These are phyloP conservation scores for Mycena crocata DNA, from an alignment of 768 basidiomycete species.

Conservation along the genomic window DNA sequence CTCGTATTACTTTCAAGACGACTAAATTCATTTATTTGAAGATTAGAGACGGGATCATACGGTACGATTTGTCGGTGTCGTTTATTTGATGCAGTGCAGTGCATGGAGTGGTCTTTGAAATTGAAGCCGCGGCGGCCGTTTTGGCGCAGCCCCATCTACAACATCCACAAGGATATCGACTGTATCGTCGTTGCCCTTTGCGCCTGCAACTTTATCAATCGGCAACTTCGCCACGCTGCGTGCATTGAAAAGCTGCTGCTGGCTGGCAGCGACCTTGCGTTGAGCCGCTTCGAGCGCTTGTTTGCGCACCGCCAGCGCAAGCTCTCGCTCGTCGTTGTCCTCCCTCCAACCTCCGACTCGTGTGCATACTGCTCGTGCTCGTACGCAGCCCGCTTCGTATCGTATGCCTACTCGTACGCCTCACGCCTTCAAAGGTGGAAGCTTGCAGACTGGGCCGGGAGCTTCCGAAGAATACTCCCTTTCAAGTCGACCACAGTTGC, in stretches of 20 bases:
- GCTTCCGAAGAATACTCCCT: too few species aligned
- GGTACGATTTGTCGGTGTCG: background rate
- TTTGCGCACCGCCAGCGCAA: background rate
- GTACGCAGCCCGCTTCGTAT: slow-evolving; percentile 2
- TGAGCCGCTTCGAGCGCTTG: background rate
- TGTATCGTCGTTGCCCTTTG: background rate
- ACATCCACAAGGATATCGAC: background rate
- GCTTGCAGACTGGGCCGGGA: too few species aligned
- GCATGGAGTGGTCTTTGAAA: background rate
- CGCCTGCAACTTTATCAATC: background rate
- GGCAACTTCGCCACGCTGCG: background rate
- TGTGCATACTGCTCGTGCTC: background rate
- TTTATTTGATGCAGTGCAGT: background rate
- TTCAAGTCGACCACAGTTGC: too few species aligned
- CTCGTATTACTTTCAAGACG: too few species aligned
- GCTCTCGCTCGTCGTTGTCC: background rate
- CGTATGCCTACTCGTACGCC: background rate
- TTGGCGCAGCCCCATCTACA: background rate
- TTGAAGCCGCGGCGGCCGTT: background rate
- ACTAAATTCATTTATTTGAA: too few species aligned
- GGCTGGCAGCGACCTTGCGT: background rate
- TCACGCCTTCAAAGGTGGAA: too few species aligned
- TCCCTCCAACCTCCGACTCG: background rate
- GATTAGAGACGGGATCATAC: too few species aligned
- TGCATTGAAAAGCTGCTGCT: background rate